Percentiles rank a stretch among this genome's conserved stretches.
phyloP scores from a whole-genome alignment of 805 yeast genomes.

The Candida caryicola region DNA sequence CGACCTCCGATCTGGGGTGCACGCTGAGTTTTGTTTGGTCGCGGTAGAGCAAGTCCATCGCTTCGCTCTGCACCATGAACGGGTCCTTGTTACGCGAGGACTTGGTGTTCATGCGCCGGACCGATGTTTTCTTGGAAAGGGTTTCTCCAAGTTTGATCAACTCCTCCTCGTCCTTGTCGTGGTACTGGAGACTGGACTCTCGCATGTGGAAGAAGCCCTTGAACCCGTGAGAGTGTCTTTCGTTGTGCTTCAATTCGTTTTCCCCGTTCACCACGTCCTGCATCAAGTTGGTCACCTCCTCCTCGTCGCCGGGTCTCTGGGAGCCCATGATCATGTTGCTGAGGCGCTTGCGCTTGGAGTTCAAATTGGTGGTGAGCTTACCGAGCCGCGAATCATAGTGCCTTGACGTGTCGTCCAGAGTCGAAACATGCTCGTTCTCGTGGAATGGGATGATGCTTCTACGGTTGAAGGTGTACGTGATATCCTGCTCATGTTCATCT shows the following conservation, averaged over 20 bases:
- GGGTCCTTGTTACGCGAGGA: background rate
- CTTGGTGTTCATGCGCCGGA: conserved; percentile 17
- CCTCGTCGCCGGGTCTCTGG: background rate
- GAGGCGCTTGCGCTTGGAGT: conserved; percentile 1
- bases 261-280: background rate
- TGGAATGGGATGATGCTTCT: background rate
- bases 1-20: conserved; percentile 2
- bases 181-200: conserved; percentile 5
- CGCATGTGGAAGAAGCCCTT: conserved; percentile 5
- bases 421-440: background rate
- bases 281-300: conserved; percentile 1
- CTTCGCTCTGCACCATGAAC: conserved; percentile 16
- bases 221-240: conserved; percentile 1
- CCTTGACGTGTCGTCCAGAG: background rate
- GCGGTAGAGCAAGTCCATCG: conserved; percentile 20
- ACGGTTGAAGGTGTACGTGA: background rate
- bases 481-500: conserved; percentile 15
- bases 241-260: background rate
- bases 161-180: conserved; percentile 24
- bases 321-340: conserved; percentile 1
- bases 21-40: conserved; percentile 5
- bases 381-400: background rate
- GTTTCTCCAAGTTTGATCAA: conserved; percentile 36
- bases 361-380: conserved; percentile 2
- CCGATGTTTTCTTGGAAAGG: conserved; percentile 32